Evolutionary conservation across 1,284 basidiomycete species (phyloP).

Genomic region (Leccinum pachyderme): DNA sequence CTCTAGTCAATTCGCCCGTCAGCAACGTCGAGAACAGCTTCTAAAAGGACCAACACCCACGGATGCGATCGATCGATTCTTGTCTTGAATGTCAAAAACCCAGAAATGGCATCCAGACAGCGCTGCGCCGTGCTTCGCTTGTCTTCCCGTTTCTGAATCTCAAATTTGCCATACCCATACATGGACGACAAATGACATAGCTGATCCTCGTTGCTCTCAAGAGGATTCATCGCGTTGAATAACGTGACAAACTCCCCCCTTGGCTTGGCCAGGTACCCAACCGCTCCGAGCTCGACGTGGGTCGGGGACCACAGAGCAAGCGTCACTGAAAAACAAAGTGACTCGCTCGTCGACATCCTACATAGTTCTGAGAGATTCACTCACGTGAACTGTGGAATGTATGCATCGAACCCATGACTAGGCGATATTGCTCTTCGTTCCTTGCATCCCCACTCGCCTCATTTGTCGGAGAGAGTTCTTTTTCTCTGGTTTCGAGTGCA

Average conservation of each 20-base stretch:
- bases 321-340: constrained; percentile 45
- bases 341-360: background rate
- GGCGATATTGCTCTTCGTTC: constrained; percentile 62
- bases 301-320: constrained; percentile 71
- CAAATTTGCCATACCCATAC: constrained; percentile 54
- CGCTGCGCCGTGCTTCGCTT: constrained; percentile 54
- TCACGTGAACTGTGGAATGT: constrained; percentile 66
- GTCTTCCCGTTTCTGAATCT: constrained; percentile 43
- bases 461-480: constrained; percentile 46
- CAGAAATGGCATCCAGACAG: constrained; percentile 55
- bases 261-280: constrained; percentile 68
- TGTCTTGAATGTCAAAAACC: constrained; percentile 46
- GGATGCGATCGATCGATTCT: constrained; percentile 35
- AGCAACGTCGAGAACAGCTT: constrained; percentile 1
- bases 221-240: constrained; percentile 58
- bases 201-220: constrained; percentile 27
- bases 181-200: constrained; percentile 46
- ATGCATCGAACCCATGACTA: constrained; percentile 49
- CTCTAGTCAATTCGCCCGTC: constrained; percentile 32
- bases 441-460: constrained; percentile 42
- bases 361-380: constrained; percentile 30
- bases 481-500: constrained; percentile 25
- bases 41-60: constrained; percentile 28
- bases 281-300: constrained; percentile 58
- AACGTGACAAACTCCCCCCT: constrained; percentile 64